Conservation (phyloP, 345 rosid species). For the Stellera chamaejasme region DNA sequence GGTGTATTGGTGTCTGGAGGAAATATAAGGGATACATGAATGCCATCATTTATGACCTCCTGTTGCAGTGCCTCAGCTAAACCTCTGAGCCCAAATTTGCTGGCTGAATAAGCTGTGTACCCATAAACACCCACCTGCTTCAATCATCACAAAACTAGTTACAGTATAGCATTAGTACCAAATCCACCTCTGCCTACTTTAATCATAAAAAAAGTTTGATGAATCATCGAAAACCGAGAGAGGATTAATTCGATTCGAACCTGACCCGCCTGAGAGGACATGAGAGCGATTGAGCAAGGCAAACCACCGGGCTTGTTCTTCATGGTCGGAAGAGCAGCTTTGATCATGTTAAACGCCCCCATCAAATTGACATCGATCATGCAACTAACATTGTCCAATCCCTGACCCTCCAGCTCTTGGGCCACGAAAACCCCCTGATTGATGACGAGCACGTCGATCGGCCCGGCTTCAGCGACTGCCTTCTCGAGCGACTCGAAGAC, state of each 20-base stretch:
- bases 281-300: slow-evolving; percentile 58
- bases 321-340: slow-evolving; percentile 79
- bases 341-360: slow-evolving; percentile 76
- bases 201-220: too few relatives aligned
- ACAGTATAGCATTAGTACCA: too few relatives aligned
- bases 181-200: too few relatives aligned
- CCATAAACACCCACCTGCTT: slow-evolving; percentile 81
- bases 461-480: slow-evolving; percentile 50
- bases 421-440: slow-evolving; percentile 73
- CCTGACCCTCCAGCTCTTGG: slow-evolving; percentile 53
- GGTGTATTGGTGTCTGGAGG: slow-evolving; percentile 92
- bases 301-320: slow-evolving; percentile 39
- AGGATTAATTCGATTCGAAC: slow-evolving; percentile 16
- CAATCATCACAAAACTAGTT: not conserved
- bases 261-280: slow-evolving; percentile 94
- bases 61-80: slow-evolving; percentile 93
- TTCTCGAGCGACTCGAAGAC: slow-evolving; percentile 46
- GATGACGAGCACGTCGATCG: slow-evolving; percentile 67
- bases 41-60: slow-evolving; percentile 67
- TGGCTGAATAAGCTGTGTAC: slow-evolving; percentile 79
- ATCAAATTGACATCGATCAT: slow-evolving; percentile 74
- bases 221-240: too few relatives aligned
- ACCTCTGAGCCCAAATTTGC: slow-evolving; percentile 78
- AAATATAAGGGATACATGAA: slow-evolving; percentile 66
- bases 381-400: slow-evolving; percentile 57